Conservation (phyloP, 257 asterid genomes). For the Pogostemon cablin region DNA sequence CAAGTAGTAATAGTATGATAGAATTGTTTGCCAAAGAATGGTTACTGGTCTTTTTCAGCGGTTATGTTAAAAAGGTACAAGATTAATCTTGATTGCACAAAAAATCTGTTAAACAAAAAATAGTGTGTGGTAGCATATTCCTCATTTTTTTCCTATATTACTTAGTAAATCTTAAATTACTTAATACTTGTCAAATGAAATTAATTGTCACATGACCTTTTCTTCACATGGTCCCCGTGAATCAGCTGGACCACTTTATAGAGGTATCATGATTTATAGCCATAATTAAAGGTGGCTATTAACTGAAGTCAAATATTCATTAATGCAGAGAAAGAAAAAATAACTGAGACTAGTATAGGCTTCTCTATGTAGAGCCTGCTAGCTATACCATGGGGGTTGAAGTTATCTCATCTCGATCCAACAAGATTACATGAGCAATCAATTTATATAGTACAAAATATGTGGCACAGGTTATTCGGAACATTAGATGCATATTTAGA, state of each 20-base stretch:
- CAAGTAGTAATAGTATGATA: background rate
- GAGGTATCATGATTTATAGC: background rate
- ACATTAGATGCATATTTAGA: too few species aligned
- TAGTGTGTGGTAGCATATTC: background rate
- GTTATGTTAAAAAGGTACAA: background rate
- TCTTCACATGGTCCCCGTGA: constrained; percentile 1
- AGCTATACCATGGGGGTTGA: background rate
- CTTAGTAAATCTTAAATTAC: background rate
- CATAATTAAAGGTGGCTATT: background rate
- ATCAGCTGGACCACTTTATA: background rate
- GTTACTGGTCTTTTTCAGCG: background rate
- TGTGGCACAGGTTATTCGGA: too few species aligned
- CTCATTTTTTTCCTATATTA: background rate
- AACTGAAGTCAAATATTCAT: background rate
- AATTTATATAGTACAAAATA: background rate
- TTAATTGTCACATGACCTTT: background rate
- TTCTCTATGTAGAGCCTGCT: constrained; percentile 3
- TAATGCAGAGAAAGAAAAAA: background rate
- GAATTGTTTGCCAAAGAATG: background rate
- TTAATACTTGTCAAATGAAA: background rate
- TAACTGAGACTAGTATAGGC: background rate
- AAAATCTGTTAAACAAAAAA: background rate
- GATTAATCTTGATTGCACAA: background rate
- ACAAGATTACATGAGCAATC: background rate
- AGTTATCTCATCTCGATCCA: background rate